Conservation (phyloP, 768 basidiomycete genomes). For the Naganishia onofrii region DNA sequence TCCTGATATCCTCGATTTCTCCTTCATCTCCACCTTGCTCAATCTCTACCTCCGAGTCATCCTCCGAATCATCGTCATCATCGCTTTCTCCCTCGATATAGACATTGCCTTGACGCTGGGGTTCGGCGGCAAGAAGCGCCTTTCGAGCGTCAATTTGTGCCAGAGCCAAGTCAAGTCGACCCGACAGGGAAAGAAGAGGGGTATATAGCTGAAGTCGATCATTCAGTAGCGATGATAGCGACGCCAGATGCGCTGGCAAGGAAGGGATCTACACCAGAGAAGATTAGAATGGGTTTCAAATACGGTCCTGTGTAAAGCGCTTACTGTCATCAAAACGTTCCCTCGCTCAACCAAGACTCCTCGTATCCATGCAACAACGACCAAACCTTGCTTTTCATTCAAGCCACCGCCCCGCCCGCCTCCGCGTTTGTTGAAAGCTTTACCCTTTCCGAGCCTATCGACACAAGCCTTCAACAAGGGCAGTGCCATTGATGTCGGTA, state of each 20-base stretch:
- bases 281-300: not conserved
- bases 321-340: constrained; percentile 87
- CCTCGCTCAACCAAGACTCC: constrained; percentile 80
- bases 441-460: constrained; percentile 75
- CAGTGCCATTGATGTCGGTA: constrained; percentile 83
- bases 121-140: constrained; percentile 62
- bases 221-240: constrained; percentile 71
- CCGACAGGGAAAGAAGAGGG: constrained; percentile 77
- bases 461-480: constrained; percentile 83
- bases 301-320: constrained; percentile 45
- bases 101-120: constrained; percentile 51
- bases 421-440: constrained; percentile 72
- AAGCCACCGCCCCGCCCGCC: constrained; percentile 67
- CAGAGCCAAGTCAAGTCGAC: constrained; percentile 87
- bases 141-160: constrained; percentile 88
- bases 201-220: constrained; percentile 77
- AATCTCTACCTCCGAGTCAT: constrained; percentile 59
- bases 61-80: constrained; percentile 61
- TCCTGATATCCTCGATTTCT: constrained; percentile 46
- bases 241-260: constrained; percentile 78
- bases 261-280: constrained; percentile 71
- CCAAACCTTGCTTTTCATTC: constrained; percentile 48
- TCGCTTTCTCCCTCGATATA: constrained; percentile 78
- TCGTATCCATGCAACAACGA: constrained; percentile 56
- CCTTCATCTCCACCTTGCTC: constrained; percentile 44